Percentiles rank a stretch among this genome's conserved stretches.
These are phyloP conservation scores for Exophiala mesophila DNA, from an alignment of 2,329 filamentous ascomycete species.

Conservation along the genomic window DNA sequence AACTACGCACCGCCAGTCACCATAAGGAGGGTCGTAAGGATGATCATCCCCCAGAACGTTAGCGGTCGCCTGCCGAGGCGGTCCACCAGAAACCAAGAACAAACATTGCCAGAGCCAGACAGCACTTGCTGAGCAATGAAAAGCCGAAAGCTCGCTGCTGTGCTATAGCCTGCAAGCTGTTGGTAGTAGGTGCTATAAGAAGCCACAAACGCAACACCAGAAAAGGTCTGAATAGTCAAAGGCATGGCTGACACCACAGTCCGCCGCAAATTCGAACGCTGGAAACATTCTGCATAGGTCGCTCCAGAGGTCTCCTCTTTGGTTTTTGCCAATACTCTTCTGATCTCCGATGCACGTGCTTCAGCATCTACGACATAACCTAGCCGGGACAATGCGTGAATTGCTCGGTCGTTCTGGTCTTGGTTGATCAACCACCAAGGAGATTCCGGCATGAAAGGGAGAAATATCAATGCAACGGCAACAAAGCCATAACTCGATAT, in stretches of 20 bases:
- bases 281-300: conserved; percentile 39
- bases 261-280: conserved; percentile 33
- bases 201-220: conserved; percentile 35
- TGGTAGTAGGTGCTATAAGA: conserved; percentile 41
- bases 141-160: conserved; percentile 34
- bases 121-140: conserved; percentile 39
- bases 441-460: conserved; percentile 19
- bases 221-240: conserved; percentile 34
- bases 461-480: conserved; percentile 30
- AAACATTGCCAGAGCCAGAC: conserved; percentile 38
- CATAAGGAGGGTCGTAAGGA: conserved; percentile 38
- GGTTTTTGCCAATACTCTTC: conserved; percentile 24
- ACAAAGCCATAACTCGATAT: conserved; percentile 42
- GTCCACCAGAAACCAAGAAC: conserved; percentile 38
- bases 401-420: conserved; percentile 31
- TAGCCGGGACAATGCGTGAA: conserved; percentile 27
- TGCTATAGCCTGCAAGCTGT: conserved; percentile 39
- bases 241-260: conserved; percentile 38
- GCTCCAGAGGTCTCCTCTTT: conserved; percentile 32
- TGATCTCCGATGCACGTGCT: conserved; percentile 33
- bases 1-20: conserved; percentile 32
- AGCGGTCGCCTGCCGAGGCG: conserved; percentile 34
- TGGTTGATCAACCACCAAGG: conserved; percentile 39
- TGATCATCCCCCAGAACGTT: conserved; percentile 33
- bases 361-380: conserved; percentile 13